Percentiles rank a stretch among this genome's conserved stretches.
Conservation (phyloP, 805 yeast genomes). For the Saccharomycopsis vini region DNA sequence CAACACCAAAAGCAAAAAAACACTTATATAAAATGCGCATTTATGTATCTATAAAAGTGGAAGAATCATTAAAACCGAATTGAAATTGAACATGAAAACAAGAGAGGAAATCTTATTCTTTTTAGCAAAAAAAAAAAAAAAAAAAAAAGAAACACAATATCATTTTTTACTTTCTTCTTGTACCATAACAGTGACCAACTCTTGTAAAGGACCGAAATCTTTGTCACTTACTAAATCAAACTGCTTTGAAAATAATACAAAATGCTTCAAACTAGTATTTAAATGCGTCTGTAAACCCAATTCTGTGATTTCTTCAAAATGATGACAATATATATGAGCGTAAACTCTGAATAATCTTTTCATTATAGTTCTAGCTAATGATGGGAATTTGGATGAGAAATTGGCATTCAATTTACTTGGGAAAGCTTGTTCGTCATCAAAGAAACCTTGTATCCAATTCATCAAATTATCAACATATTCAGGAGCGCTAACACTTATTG, state of each 20-base stretch:
- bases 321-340: slow-evolving; percentile 97
- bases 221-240: slow-evolving; percentile 66
- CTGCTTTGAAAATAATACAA: slow-evolving; percentile 78
- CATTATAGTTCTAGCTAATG: slow-evolving; percentile 75
- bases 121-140: not conserved
- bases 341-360: slow-evolving; percentile 88
- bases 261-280: slow-evolving; percentile 91
- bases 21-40: too few relatives aligned
- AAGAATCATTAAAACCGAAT: not conserved
- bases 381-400: slow-evolving; percentile 76
- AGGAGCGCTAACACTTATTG: slow-evolving; percentile 87
- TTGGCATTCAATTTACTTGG: slow-evolving; percentile 90
- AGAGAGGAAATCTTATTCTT: not conserved
- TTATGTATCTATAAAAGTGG: not conserved
- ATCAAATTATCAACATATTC: slow-evolving; percentile 87
- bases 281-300: slow-evolving; percentile 86
- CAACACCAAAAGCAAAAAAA: too few relatives aligned
- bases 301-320: slow-evolving; percentile 89
- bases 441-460: slow-evolving; percentile 90
- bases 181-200: slow-evolving; percentile 64
- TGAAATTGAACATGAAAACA: not conserved
- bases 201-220: slow-evolving; percentile 89
- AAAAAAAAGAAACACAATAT: slow-evolving; percentile 1
- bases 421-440: slow-evolving; percentile 84
- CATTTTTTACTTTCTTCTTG: slow-evolving; percentile 22